A percentile compares a stretch with the other conserved stretches of the same genome.
These are phyloP conservation scores for Dipteronia dyeriana DNA, from an alignment of 345 rosid species.

Conservation along the genomic window DNA sequence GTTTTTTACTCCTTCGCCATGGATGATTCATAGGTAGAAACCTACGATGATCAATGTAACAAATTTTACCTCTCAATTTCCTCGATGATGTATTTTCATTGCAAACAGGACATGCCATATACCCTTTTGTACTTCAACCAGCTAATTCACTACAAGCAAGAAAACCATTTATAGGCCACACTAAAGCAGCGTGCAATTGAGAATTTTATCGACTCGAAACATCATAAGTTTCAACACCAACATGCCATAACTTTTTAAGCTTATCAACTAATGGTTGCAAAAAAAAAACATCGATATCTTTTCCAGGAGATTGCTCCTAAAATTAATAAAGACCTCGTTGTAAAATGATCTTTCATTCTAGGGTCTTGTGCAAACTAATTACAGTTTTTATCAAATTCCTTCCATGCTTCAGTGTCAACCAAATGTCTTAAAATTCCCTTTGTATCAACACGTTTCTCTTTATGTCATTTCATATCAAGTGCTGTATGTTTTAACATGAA, in stretches of 20 bases:
- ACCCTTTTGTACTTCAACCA: slow-evolving; percentile 4
- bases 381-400: background rate
- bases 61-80: background rate
- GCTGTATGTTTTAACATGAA: background rate
- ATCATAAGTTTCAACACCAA: slow-evolving; percentile 18
- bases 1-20: background rate
- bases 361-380: background rate
- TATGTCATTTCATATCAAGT: slow-evolving; percentile 4
- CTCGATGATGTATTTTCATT: background rate
- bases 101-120: background rate
- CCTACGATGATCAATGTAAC: background rate
- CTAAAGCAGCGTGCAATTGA: background rate
- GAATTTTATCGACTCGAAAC: background rate
- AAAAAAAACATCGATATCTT: background rate
- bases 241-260: slow-evolving; percentile 15
- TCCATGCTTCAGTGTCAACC: background rate
- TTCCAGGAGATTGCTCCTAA: background rate
- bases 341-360: background rate
- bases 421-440: no score
- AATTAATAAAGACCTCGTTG: background rate
- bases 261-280: slow-evolving; percentile 1
- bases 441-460: background rate
- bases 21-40: background rate
- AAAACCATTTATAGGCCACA: slow-evolving; percentile 16
- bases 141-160: background rate